Percentiles rank a stretch among this genome's conserved stretches.
Conservation (phyloP, 2,329 filamentous ascomycete genomes). For the Sporothrix brasiliensis region DNA sequence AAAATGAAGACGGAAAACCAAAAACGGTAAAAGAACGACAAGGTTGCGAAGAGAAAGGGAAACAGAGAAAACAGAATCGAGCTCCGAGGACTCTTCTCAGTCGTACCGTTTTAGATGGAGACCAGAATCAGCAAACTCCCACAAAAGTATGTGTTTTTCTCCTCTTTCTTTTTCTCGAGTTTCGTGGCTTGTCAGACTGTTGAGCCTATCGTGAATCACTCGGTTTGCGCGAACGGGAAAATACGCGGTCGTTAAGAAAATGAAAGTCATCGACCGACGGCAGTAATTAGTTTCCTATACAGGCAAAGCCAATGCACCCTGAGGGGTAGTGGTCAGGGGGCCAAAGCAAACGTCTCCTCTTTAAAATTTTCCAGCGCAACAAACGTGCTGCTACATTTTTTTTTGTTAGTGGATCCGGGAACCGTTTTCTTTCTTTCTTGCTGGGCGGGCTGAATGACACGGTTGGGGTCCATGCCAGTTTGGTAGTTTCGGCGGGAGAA, state of each 20-base stretch:
- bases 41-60: neutral
- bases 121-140: neutral
- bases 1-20: neutral
- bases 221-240: constrained; percentile 33
- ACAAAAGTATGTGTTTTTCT: neutral
- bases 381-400: constrained; percentile 29
- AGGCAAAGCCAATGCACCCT: constrained; percentile 30
- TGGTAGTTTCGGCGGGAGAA: constrained; percentile 28
- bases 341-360: constrained; percentile 12
- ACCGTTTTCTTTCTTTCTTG: constrained; percentile 26
- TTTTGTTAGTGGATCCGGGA: constrained; percentile 39
- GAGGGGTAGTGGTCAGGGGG: constrained; percentile 29
- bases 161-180: neutral
- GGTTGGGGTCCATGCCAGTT: constrained; percentile 10
- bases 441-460: constrained; percentile 6
- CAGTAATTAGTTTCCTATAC: constrained; percentile 10
- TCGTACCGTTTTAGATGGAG: neutral
- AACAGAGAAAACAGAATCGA: neutral
- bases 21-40: constrained; percentile 17
- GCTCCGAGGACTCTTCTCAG: neutral
- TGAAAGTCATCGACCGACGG: constrained; percentile 9
- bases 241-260: constrained; percentile 29
- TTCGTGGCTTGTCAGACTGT: neutral
- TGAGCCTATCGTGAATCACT: constrained; percentile 23
- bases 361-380: constrained; percentile 26